Percentiles rank a stretch among this genome's conserved stretches.
phyloP scores from a whole-genome alignment of 345 rosid species.

The Rubroshorea leprosula region DNA sequence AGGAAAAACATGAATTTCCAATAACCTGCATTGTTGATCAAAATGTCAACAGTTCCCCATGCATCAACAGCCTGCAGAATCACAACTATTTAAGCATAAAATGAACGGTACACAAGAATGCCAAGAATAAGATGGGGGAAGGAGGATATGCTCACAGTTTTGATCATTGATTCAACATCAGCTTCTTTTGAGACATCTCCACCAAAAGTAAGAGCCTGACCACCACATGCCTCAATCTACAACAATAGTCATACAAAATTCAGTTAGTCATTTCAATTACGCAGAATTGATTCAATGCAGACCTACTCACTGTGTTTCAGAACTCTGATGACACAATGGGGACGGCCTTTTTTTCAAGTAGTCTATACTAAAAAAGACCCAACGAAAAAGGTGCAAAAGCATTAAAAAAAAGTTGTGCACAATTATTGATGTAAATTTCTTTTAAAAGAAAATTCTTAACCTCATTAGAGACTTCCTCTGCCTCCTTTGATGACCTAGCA shows the following conservation, averaged over 20 bases:
- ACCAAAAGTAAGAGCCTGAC: conserved; percentile 86
- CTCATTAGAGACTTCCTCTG: conserved; percentile 93
- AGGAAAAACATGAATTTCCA: conserved; percentile 6
- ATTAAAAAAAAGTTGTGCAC: background rate
- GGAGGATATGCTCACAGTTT: conserved; percentile 54
- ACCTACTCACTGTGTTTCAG: too few species aligned
- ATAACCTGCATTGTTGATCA: conserved; percentile 94
- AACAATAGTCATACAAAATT: conserved; percentile 16
- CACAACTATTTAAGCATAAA: conserved; percentile 10
- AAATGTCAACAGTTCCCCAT: conserved; percentile 94
- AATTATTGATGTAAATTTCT: background rate
- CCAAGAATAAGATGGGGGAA: conserved; percentile 3
- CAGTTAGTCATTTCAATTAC: too few species aligned
- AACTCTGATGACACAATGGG: background rate
- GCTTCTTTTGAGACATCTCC: conserved; percentile 94
- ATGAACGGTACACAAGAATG: background rate
- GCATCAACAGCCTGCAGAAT: conserved; percentile 73
- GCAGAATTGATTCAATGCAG: too few species aligned
- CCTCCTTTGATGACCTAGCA: conserved; percentile 89
- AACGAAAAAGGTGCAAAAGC: background rate
- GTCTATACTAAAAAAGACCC: background rate
- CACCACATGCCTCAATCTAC: conserved; percentile 88
- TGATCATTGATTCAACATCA: conserved; percentile 92
- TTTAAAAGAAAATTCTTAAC: conserved; percentile 22
- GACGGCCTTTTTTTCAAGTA: background rate